Evolutionary conservation across 2,329 filamentous ascomycete species (phyloP), one percentile per base, ranked within the genome.

Genomic region (Venturia carpophila): DNA sequence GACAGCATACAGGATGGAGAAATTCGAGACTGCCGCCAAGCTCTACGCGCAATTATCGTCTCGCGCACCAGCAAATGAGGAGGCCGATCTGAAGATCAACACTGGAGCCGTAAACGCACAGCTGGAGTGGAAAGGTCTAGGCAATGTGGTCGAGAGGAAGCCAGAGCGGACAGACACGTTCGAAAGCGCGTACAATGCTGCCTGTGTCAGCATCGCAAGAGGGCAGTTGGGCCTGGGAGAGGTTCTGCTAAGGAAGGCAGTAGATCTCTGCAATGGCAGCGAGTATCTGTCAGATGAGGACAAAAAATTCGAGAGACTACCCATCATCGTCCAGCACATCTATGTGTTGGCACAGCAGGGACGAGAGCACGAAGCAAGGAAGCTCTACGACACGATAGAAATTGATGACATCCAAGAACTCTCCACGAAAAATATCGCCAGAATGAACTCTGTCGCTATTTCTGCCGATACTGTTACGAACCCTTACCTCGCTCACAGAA

Each of bases 141-240:
- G 81, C 21, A 75, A 82, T 66, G 72, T 80, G 43, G 79, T 80
- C 45, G 76, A 78, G 66, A 82, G 80, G 69, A 83, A 84, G 74
- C 47, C 47, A 84, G 84, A 71, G 79, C 82, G 67, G 85, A 90
- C 70, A 34, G 88, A 92, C 68, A 84, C 87, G 1, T 94, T 94
- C 70, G 91, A 94, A 77, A 87, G 88, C 34, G 87, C 89, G 13
- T 95, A 90, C 77, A 95, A 95, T 74, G 83, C 85, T 30, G 90
- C 89, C 10, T 93, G 90, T 73, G 82, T 82, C 24, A 85, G 84
- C 73, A 86, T 94, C 70, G 88, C 88, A 17, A 80, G 84, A 60
- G 87, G 86, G 9, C 87, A 90, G 69, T 79, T 90, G 45, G 80
- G 77, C 5, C 83, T 85, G 69, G 90, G 85, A 1, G 81, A 85